Evolutionary conservation across 2,329 filamentous ascomycete species (phyloP).

Genomic region (Phyllosticta citriasiana): DNA sequence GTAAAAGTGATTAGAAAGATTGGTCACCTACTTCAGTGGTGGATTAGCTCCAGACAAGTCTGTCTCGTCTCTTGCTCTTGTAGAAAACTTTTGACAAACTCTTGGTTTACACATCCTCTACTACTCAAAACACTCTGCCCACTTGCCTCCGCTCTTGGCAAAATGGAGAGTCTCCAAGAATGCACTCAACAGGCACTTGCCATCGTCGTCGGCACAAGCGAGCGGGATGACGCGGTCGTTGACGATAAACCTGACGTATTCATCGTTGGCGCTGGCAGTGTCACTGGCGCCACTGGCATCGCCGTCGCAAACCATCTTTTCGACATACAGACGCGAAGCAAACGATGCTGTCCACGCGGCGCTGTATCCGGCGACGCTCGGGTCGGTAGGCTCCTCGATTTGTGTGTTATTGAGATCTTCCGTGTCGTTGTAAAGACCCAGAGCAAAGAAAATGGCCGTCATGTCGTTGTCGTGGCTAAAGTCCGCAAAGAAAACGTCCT

Average conservation of each 20-base stretch:
- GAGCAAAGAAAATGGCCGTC: conserved; percentile 61
- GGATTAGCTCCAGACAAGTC: too few relatives aligned
- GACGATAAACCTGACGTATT: conserved; percentile 68
- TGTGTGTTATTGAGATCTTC: conserved; percentile 35
- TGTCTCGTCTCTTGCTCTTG: neutral
- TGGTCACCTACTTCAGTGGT: too few relatives aligned
- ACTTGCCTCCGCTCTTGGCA: conserved; percentile 60
- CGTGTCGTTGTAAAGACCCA: conserved; percentile 68
- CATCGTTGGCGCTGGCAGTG: conserved; percentile 38
- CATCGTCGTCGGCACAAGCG: conserved; percentile 59
- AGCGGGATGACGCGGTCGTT: conserved; percentile 75
- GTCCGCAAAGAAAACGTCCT: conserved; percentile 63
- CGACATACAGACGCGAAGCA: conserved; percentile 69
- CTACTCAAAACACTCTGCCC: conserved; percentile 51
- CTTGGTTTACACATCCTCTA: neutral
- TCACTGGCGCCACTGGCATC: conserved; percentile 16
- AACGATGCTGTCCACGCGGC: conserved; percentile 77
- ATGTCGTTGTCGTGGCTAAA: conserved; percentile 91
- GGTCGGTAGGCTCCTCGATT: conserved; percentile 35
- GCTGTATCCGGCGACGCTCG: conserved; percentile 56
- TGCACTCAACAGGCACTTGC: conserved; percentile 57
- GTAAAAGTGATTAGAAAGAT: too few relatives aligned
- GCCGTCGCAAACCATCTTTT: conserved; percentile 65
- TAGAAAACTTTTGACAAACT: neutral
- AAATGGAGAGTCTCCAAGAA: conserved; percentile 72